Base-by-base conservation (phyloP, 257 asterid genomes). In the Jaltomata sinuosa region DNA sequence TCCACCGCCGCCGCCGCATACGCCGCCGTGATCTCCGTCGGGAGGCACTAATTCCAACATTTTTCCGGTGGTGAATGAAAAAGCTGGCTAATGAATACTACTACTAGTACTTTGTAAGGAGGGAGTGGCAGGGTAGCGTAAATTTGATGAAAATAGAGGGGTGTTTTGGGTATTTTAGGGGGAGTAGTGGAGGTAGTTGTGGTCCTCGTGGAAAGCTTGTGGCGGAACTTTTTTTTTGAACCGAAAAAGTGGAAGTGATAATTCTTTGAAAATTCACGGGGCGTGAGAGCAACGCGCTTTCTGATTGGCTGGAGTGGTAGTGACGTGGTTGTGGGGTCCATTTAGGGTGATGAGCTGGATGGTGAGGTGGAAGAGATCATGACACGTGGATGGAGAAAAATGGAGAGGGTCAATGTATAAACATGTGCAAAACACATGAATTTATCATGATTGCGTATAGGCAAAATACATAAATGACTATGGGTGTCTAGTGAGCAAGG, bases 21-120 rank as follows among this genome's bases (percentile, higher is more conserved):
- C 77, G 31, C 59, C 90, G 36, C 38, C 91, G 59, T n/a, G 77
- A 71, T 74, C 87, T 36, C 29, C 83, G 81, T 82, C 87, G 62
- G 49, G 57, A 49, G 82, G 16, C 62, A 83, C 88, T 90, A 90
- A 87, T 31, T 67, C 77, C 21, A 50, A 11, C 42, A 47, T 27
- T 49, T 64, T 40, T 16, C 80, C 8, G 42, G 27, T 21, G 45
- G 45, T 49, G 25, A 6, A 34, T 11, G 47, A 34, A 11, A 80
- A 54, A 22, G 16, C 53, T 29, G 6, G 15, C 40, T 31, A 71
- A 32, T 12, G 79, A 53, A 11, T 25, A 61, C 40, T 64, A 64
- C 32, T 2, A n/a, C n/a, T n/a, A n/a, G n/a, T n/a, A n/a, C n/a
- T n/a, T n/a, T n/a, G n/a, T 2, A 8, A 4, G 5, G 6, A 3